A percentile compares a stretch with the other conserved stretches of the same genome.
Conservation (phyloP, 768 basidiomycete species). For the Pisolithus orientalis region DNA sequence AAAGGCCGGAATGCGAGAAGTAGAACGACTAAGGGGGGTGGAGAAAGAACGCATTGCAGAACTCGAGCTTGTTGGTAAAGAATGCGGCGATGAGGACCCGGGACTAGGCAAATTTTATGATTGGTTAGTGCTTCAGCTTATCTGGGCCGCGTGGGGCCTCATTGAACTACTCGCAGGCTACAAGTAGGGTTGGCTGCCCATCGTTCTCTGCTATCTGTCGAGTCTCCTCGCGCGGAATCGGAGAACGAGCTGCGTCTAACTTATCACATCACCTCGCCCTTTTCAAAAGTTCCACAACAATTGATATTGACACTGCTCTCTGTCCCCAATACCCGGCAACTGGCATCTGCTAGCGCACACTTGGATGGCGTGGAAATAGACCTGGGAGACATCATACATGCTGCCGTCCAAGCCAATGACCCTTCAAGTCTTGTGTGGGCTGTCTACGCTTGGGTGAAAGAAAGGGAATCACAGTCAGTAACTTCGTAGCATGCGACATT, state of each 20-base stretch:
- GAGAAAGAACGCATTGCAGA: constrained; percentile 60
- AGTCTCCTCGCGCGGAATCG: constrained; percentile 51
- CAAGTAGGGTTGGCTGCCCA: constrained; percentile 63
- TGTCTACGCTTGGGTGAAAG: constrained; percentile 43
- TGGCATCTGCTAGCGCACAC: constrained; percentile 58
- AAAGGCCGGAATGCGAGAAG: constrained; percentile 47
- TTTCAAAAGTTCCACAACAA: constrained; percentile 19
- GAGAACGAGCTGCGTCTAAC: constrained; percentile 75
- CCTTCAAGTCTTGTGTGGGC: constrained; percentile 59
- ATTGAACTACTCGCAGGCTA: constrained; percentile 43
- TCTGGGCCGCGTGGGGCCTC: background rate
- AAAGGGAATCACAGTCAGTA: background rate
- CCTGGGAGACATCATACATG: constrained; percentile 52
- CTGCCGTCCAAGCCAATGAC: constrained; percentile 59
- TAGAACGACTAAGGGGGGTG: constrained; percentile 55
- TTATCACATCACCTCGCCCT: constrained; percentile 43
- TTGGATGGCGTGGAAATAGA: constrained; percentile 48
- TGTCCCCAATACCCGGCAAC: constrained; percentile 58
- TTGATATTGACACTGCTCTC: constrained; percentile 59
- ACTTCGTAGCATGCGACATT: too few relatives aligned
- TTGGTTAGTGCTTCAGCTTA: constrained; percentile 41
- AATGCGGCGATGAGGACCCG: constrained; percentile 57
- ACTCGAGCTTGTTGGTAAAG: constrained; percentile 47
- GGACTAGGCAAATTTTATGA: constrained; percentile 61
- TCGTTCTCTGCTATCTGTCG: constrained; percentile 52